These are phyloP conservation scores for Gigaspora rosea DNA, from an alignment of 192 early-diverging fungal species.

Conservation along the genomic window DNA sequence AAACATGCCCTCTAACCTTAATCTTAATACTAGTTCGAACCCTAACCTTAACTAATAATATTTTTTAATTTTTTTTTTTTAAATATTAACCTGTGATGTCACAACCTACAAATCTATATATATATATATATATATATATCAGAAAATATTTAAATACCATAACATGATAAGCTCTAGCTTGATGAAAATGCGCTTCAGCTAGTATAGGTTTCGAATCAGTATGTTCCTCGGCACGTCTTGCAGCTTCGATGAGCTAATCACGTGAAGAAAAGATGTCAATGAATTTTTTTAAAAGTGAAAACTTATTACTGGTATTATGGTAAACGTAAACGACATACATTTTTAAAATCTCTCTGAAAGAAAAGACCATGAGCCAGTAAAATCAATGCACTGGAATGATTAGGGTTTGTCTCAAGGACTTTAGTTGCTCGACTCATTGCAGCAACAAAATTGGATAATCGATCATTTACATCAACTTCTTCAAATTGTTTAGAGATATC, in stretches of 20 bases:
- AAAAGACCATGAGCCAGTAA: conserved; percentile 61
- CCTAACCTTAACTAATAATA: no score
- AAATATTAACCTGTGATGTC: no score
- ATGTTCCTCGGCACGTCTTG: conserved; percentile 17
- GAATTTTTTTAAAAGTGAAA: no score
- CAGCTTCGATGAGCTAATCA: background rate
- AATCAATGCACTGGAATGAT: conserved; percentile 55
- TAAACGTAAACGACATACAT: background rate
- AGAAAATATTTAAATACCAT: background rate
- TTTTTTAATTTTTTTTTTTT: no score
- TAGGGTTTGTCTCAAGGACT: conserved; percentile 53
- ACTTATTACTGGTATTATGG: no score
- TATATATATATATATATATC: no score
- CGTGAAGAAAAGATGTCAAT: no score
- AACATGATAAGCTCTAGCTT: conserved; percentile 58
- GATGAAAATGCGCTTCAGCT: conserved; percentile 63
- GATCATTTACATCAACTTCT: conserved; percentile 42
- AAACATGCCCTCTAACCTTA: no score
- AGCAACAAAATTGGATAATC: conserved; percentile 43
- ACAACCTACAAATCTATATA: no score
- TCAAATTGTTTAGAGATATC: conserved; percentile 64
- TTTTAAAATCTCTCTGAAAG: conserved; percentile 45
- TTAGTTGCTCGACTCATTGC: conserved; percentile 53
- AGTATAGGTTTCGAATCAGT: conserved; percentile 41
- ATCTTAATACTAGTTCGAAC: no score